Percentiles rank a stretch among this genome's conserved stretches.
These are phyloP conservation scores for Vickermania spadyakhi DNA, from an alignment of 208 protist genomes.

Conservation along the genomic window DNA sequence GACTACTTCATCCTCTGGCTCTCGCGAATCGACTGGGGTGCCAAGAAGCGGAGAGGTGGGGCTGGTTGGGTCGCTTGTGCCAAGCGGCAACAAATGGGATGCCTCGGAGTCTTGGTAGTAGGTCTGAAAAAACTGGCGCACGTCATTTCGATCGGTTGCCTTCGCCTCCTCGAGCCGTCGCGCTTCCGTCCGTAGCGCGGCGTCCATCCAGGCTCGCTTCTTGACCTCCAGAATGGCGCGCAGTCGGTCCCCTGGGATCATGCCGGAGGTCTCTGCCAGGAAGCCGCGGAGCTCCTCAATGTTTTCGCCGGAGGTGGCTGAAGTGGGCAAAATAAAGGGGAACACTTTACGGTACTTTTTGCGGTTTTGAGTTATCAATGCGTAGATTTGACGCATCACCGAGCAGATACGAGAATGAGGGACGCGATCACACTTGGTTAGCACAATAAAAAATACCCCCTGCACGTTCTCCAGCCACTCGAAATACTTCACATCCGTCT, in stretches of 20 bases:
- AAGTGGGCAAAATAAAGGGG: constrained; percentile 78
- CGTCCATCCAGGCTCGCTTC: constrained; percentile 27
- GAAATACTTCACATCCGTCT: constrained; percentile 83
- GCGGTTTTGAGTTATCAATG: constrained; percentile 73
- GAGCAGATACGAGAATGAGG: constrained; percentile 79
- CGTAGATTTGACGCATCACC: constrained; percentile 85
- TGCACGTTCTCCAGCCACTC: constrained; percentile 86
- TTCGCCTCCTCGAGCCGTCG: constrained; percentile 35
- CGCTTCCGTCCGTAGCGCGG: constrained; percentile 42
- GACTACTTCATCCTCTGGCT: background rate
- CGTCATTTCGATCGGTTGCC: constrained; percentile 28
- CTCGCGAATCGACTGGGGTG: background rate
- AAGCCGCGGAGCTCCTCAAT: constrained; percentile 78
- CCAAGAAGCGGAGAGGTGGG: too few species aligned
- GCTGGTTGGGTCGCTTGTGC: too few species aligned
- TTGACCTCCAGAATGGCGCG: constrained; percentile 54
- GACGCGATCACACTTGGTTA: constrained; percentile 88
- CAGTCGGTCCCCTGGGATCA: constrained; percentile 76
- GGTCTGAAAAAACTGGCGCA: constrained; percentile 24
- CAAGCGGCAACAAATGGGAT: constrained; percentile 3
- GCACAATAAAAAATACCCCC: constrained; percentile 78
- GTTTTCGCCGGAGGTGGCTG: constrained; percentile 75
- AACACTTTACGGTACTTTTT: constrained; percentile 83
- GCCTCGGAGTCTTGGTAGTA: background rate
- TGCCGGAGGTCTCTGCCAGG: constrained; percentile 80